phyloP scores from a whole-genome alignment of 768 basidiomycete species.

The Boletus vinaceobasis region DNA sequence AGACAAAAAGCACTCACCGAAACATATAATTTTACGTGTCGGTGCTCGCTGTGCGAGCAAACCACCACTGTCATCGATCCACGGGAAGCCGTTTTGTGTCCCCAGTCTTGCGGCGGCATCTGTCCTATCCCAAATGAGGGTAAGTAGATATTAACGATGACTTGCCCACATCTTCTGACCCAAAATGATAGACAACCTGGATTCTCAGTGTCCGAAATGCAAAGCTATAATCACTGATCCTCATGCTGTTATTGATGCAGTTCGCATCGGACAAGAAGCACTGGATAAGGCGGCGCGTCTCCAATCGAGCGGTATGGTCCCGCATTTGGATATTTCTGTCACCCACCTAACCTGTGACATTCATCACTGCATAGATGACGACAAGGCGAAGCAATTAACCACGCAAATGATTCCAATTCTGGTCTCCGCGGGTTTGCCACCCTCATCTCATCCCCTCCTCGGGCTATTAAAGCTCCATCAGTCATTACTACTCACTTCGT shows the following conservation, averaged over 20 bases:
- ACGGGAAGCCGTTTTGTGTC: slow-evolving; percentile 67
- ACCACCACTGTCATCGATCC: slow-evolving; percentile 44
- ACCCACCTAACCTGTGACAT: neutral
- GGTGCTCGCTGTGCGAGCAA: slow-evolving; percentile 55
- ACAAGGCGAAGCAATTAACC: slow-evolving; percentile 56
- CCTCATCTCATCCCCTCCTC: slow-evolving; percentile 74
- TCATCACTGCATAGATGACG: slow-evolving; percentile 43
- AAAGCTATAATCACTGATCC: slow-evolving; percentile 44
- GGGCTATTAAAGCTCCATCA: slow-evolving; percentile 70
- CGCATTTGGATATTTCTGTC: neutral
- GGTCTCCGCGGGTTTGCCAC: slow-evolving; percentile 52
- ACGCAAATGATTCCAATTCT: slow-evolving; percentile 66
- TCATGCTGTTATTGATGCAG: slow-evolving; percentile 56
- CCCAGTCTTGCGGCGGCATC: slow-evolving; percentile 61
- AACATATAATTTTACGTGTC: slow-evolving; percentile 78
- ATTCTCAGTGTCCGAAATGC: slow-evolving; percentile 56
- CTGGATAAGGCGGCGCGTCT: slow-evolving; percentile 66
- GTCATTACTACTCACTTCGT: slow-evolving; percentile 56
- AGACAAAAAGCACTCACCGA: slow-evolving; percentile 59
- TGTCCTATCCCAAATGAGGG: slow-evolving; percentile 64
- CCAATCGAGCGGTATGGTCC: slow-evolving; percentile 52
- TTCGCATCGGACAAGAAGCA: slow-evolving; percentile 69
- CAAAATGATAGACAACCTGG: slow-evolving; percentile 40
- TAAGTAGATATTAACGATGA: slow-evolving; percentile 20
- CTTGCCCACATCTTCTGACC: neutral